Base-by-base conservation (phyloP, 345 rosid genomes). In the Corchorus capsularis region DNA sequence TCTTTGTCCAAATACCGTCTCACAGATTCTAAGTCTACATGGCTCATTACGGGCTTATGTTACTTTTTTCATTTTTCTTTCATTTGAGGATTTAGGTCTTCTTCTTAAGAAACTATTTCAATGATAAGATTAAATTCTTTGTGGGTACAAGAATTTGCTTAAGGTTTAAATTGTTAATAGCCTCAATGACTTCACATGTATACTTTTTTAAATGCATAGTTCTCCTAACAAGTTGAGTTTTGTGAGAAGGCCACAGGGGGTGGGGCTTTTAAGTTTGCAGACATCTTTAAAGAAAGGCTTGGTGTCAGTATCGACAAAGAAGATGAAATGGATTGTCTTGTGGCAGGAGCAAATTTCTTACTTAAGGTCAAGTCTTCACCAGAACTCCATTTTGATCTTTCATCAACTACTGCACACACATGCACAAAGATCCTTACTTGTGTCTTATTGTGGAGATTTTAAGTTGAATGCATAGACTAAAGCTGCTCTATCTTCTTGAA, bases 311-410 rank as follows among this genome's bases (percentile, higher is more conserved):
- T 96, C 79, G 99, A 96, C 76, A 96, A 96, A 82, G 99, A 96
- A 86, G 99, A 92, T 86, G 99, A 96, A 82, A 96, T 96, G 99
- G 84, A 93, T 79, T 96, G 99, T 78, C 97, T 96, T 76, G 99
- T 96, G 64, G 93, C 99, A 39, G 99, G 99, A 72, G 98, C 99
- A 55, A 94, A 96, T 85, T 96, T 96, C 85, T 84, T 96, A 82
- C 99, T 93, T 65, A 96, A 96, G 95, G 98, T 93, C 77, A 69
- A 76, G 59, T 65, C 45, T 59, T 69, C 61, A 57, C 74, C 82
- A 64, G 66, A 41, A 53, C 82, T 52, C 46, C 15, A 1, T 75
- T 78, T 19, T 49, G 8, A 15, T 22, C 13, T 15, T 60, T 16
- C 66, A 7, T 77, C 47, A 16, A 69, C 13, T 50, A 50, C 22